Evolutionary conservation across 192 early-diverging fungal genomes (phyloP).

Genomic region (Coemansia guatemalensis): DNA sequence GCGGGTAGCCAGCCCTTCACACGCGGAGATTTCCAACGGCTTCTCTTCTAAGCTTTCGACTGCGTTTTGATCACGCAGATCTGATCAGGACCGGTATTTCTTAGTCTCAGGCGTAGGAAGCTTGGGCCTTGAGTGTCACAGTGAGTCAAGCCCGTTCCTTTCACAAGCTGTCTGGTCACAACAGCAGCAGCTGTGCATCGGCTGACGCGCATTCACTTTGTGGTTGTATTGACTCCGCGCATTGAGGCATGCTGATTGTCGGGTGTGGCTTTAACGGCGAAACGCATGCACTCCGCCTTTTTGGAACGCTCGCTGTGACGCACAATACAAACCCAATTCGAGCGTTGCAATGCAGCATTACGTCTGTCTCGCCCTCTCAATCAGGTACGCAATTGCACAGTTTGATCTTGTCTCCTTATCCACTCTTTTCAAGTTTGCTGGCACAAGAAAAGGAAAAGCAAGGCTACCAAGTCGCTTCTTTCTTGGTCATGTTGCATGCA

Average conservation of each 20-base stretch:
- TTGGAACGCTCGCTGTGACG: no score
- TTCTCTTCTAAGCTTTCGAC: not conserved
- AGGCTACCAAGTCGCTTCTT: no score
- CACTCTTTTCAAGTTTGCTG: no score
- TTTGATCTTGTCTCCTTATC: no score
- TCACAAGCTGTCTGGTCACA: no score
- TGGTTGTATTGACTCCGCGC: no score
- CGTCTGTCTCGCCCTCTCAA: not conserved
- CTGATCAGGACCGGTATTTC: not conserved
- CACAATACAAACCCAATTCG: not conserved
- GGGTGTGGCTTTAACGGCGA: not conserved
- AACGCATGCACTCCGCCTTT: not conserved
- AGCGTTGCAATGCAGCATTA: not conserved
- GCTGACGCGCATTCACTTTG: no score
- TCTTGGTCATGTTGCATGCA: not conserved
- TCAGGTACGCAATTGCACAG: not conserved
- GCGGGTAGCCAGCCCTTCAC: not conserved
- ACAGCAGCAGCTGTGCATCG: no score
- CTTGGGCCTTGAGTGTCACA: not conserved
- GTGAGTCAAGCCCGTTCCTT: no score
- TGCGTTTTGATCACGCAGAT: not conserved
- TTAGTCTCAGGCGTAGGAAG: no score
- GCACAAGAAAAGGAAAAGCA: no score
- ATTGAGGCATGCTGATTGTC: not conserved
- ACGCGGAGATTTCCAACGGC: not conserved